These are phyloP conservation scores for Xylaria multiplex DNA, from an alignment of 2,329 filamentous ascomycete species.

Conservation along the genomic window DNA sequence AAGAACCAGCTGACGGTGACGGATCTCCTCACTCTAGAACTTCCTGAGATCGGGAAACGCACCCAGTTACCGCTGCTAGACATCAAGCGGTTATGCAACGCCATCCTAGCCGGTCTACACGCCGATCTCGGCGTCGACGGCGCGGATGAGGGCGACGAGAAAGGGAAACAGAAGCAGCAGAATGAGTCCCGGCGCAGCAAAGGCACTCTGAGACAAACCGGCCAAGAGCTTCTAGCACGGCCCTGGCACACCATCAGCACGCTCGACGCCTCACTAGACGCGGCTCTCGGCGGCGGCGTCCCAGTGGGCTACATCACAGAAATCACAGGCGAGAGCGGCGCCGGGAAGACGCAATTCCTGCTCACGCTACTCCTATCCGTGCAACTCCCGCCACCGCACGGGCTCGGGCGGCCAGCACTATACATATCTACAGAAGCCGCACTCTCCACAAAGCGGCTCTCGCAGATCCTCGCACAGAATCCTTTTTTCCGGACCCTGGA, in stretches of 20 bases:
- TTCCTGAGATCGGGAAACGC: conserved; percentile 83
- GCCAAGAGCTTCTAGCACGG: conserved; percentile 52
- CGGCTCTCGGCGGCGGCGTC: conserved; percentile 78
- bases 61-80: conserved; percentile 84
- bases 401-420: conserved; percentile 77
- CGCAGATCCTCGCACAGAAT: conserved; percentile 78
- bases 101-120: conserved; percentile 74
- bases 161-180: conserved; percentile 32
- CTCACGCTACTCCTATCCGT: conserved; percentile 84
- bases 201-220: conserved; percentile 47
- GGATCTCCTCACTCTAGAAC: conserved; percentile 87
- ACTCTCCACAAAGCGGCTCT: conserved; percentile 81
- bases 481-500: conserved; percentile 61
- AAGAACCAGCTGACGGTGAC: conserved; percentile 78
- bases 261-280: conserved; percentile 78
- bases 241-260: conserved; percentile 76
- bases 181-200: conserved; percentile 5
- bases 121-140: conserved; percentile 61
- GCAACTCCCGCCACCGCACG: conserved; percentile 80
- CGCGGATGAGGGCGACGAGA: background rate
- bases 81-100: conserved; percentile 76
- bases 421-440: conserved; percentile 95
- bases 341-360: conserved; percentile 94
- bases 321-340: conserved; percentile 90
- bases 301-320: conserved; percentile 85